A percentile compares a stretch with the other conserved stretches of the same genome.
Conservation (phyloP, 805 yeast species). For the Teunomyces tritomae region DNA sequence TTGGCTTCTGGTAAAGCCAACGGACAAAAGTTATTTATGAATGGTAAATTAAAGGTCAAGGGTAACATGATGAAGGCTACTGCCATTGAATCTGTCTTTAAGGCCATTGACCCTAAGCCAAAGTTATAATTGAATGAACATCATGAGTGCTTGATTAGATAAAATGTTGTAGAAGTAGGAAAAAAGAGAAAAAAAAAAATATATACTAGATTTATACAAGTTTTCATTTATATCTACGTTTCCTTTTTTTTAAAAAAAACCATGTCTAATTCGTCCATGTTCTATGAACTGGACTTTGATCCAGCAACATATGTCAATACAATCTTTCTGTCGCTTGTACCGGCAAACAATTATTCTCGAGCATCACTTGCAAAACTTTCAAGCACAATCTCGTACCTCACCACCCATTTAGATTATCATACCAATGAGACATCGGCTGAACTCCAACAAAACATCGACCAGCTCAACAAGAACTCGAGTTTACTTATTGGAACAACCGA, state of each 20-base stretch:
- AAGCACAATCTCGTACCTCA: slow-evolving; percentile 47
- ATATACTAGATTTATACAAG: too few species aligned
- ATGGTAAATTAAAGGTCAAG: slow-evolving; percentile 80
- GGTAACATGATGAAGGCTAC: slow-evolving; percentile 92
- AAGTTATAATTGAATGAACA: slow-evolving; percentile 31
- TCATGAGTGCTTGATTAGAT: neutral
- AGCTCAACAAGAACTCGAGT: slow-evolving; percentile 34
- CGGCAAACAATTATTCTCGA: slow-evolving; percentile 25
- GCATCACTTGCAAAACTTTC: slow-evolving; percentile 41
- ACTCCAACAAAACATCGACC: slow-evolving; percentile 48
- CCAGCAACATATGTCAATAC: slow-evolving; percentile 68
- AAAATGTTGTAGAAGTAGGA: too few species aligned
- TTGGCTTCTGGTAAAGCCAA: slow-evolving; percentile 76
- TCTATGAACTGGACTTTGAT: slow-evolving; percentile 63
- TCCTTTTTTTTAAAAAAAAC: neutral
- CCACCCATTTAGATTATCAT: slow-evolving; percentile 61
- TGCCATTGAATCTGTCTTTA: slow-evolving; percentile 65
- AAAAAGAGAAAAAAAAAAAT: neutral
- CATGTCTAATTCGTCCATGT: slow-evolving; percentile 51
- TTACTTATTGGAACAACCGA: slow-evolving; percentile 46
- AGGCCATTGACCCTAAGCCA: slow-evolving; percentile 44
- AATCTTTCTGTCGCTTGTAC: slow-evolving; percentile 44
- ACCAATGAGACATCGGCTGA: slow-evolving; percentile 57
- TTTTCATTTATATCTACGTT: too few species aligned
- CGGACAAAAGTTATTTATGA: slow-evolving; percentile 81